Evolutionary conservation across 2,329 filamentous ascomycete species (phyloP), one percentile per base, ranked within the genome.

Genomic region (Lasiodiplodia hormozganensis): DNA sequence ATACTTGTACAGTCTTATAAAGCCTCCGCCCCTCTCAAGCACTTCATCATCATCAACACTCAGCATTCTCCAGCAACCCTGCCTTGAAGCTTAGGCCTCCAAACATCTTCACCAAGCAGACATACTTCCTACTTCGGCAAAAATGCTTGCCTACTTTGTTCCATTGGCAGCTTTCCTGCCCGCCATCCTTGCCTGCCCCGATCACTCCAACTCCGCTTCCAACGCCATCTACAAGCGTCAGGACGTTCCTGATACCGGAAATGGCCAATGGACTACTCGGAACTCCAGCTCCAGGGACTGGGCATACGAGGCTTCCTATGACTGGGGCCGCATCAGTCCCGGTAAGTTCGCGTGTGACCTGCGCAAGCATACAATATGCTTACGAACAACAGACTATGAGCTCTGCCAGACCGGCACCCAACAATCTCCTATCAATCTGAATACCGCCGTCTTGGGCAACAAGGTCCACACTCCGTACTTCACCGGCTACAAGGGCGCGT

Each of bases 321-420:
- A 83, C 66, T 83, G 81, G 82, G 81, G 78, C 14, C 75, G 73
- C 64, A 70, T 80, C 31, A 77, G 72, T 34, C 70, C 75, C 18
- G 73, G 77, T 77, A 74, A 47, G 70, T 65, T 7, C 23, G 16
- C 25, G 16, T 47, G 2, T 16, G 3, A 3, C 18, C 60, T 28
- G n/a, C 31, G 12, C 4, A 10, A 14, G 34, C 6, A 36, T 3
- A 25, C 21, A 31, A 7, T 16, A 11, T 25, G 23, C n/a, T 36
- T 7, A 57, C 51, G n/a, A 11, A 25, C 36, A 28, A 7, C 70
- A 77, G 79, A 78, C 53, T 85, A 84, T 71, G 73, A 76, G 6
- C 74, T 81, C 23, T 86, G 85, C 76, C 84, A 85, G 70, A 83
- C 80, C 18, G 84, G 85, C 43, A 85, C 82, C 0, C 81, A 84